Base-by-base conservation (phyloP, 768 basidiomycete genomes). In the Sporobolomyces roseus region DNA sequence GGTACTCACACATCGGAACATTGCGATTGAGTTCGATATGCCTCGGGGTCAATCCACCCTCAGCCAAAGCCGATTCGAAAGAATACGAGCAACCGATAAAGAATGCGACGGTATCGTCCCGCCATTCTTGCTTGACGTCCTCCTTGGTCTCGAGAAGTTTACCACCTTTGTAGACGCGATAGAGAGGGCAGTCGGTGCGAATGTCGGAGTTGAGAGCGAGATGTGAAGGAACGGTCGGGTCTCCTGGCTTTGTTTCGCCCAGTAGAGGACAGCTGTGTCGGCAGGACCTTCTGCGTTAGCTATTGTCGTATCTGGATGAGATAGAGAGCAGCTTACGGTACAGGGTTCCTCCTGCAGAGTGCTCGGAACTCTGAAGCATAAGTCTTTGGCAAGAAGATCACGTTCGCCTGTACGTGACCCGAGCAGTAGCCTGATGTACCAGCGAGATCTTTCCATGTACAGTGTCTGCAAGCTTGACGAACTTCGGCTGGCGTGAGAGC, bases 71-170 rank as follows among this genome's bases (percentile, higher is more conserved):
- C 17, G 67, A 50, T 43, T 78, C 77, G 58, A 77, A 78, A 3
- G 73, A 67, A 71, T 59, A 75, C 9, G 71, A 74, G 71, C 77
- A 78, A 23, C 77, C 77, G 64, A 78, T 68, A 61, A 72, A 66
- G 38, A 70, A 70, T 14, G 62, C 66, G 52, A 75, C 66, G 61
- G 69, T 74, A 54, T 76, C 75, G n/a, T 74, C 68, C 29, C 49
- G 53, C 77, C 77, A 77, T 29, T 75, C 59, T 17, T 62, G 55
- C 7, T 21, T 19, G 32, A 75, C 55, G 55, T 76, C 63, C 14
- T 23, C 16, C 51, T 69, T 65, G 49, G 56, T 52, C 19, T 52
- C 55, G 32, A 76, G 51, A 17, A 73, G 48, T 45, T 74, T 66
- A 23, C 73, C 74, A 35, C 66, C 66, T 2, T 32, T 13, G 59